Conservation (phyloP, 2,329 filamentous ascomycete species). For the Lachnum nothofagi region DNA sequence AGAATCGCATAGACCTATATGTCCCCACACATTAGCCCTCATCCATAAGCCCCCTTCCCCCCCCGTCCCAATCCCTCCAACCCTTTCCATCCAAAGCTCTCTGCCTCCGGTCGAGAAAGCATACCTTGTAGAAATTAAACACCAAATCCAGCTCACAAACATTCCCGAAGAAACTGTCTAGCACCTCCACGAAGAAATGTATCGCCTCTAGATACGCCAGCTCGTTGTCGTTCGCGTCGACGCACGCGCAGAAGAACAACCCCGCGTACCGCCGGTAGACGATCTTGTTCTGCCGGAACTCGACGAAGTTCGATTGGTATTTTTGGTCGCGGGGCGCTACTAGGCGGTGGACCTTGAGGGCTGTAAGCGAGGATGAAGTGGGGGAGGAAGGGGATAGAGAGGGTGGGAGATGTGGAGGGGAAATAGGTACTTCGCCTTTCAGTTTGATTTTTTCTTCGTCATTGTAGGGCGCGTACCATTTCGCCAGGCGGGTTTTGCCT, state of each 20-base stretch:
- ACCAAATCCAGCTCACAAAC: slow-evolving; percentile 95
- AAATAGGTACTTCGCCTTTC: slow-evolving; percentile 74
- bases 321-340: slow-evolving; percentile 97
- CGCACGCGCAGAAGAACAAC: slow-evolving; percentile 98
- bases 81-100: not conserved
- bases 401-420: not conserved
- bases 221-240: slow-evolving; percentile 98
- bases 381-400: slow-evolving; percentile 2
- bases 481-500: slow-evolving; percentile 95
- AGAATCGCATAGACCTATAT: slow-evolving; percentile 87
- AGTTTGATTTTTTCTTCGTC: slow-evolving; percentile 99
- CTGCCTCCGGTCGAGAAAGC: slow-evolving; percentile 4
- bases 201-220: slow-evolving; percentile 94
- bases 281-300: slow-evolving; percentile 90
- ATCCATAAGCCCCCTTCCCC: not conserved
- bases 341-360: slow-evolving; percentile 77
- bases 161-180: slow-evolving; percentile 98
- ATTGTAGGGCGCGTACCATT: slow-evolving; percentile 98
- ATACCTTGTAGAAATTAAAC: slow-evolving; percentile 69
- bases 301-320: slow-evolving; percentile 99
- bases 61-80: not conserved
- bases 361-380: slow-evolving; percentile 7
- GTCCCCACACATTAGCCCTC: not conserved
- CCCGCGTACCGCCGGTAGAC: slow-evolving; percentile 97
- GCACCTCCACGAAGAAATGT: slow-evolving; percentile 98